Evolutionary conservation across 495 filamentous ascomycete species (phyloP).

Genomic region (Amphirosellinia nigrospora): DNA sequence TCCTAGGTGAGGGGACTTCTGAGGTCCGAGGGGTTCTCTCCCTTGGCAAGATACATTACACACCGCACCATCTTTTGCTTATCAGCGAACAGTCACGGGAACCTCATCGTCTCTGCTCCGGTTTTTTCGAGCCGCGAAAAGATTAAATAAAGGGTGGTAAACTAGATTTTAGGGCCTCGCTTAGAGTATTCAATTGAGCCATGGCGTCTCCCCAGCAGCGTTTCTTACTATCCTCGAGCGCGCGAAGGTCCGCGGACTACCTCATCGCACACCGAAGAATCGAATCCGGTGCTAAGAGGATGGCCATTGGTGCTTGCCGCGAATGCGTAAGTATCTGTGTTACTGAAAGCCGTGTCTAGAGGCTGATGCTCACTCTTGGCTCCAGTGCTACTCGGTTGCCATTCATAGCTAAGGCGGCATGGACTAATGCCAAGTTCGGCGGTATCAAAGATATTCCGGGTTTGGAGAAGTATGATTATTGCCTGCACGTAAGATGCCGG

Average conservation of each 20-base stretch:
- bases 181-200: background rate
- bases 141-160: background rate
- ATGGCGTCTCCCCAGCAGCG: constrained; percentile 26
- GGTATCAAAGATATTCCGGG: constrained; percentile 62
- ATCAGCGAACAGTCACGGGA: background rate
- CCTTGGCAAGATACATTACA: background rate
- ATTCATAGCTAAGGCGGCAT: constrained; percentile 49
- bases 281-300: constrained; percentile 38
- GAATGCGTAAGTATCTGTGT: constrained; percentile 31
- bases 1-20: background rate
- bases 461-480: constrained; percentile 64
- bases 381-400: constrained; percentile 36
- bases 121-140: background rate
- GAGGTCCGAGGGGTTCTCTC: background rate
- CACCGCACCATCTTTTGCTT: background rate
- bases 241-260: constrained; percentile 33
- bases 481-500: constrained; percentile 58
- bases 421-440: constrained; percentile 77
- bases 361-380: constrained; percentile 14
- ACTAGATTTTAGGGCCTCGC: background rate
- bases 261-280: constrained; percentile 26
- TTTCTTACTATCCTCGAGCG: constrained; percentile 35
- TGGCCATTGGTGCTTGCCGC: constrained; percentile 36
- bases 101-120: background rate
- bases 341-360: background rate